Base-by-base conservation (phyloP, 306 rosid genomes). In the Lathyrus oleraceus region DNA sequence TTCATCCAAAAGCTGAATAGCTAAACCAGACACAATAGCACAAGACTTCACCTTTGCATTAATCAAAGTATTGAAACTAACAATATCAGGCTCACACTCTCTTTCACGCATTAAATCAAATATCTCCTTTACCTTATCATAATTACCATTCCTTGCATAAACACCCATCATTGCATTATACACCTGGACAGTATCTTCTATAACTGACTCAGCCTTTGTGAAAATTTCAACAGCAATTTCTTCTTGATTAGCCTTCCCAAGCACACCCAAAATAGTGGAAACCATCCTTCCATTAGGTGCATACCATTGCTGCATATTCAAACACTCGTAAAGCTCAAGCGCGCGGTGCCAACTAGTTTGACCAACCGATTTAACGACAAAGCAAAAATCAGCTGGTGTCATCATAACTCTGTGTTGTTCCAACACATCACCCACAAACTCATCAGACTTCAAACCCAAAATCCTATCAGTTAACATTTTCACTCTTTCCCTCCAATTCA, bases 161-260 rank as follows among this genome's bases (percentile, higher is more conserved):
- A 93, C 96, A 58, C 97, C 96, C 97, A 93, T 93, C 89, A 90
- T 90, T 19, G 97, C 90, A 81, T 93, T 93, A 65, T 87, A 93
- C 27, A 93, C 97, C 65, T 88, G 97, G 32, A 93, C 97, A 3
- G 87, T 85, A 76, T 80, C 85, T 3, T 78, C 94, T 8, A 70
- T 70, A 3, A 17, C 44, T 8, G 88, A 40, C 83, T 88, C 98
- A 0, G 87, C 85, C 38, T 96, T 68, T 0, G 78, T 67, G 71
- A 90, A 93, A 15, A 90, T 87, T 58, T 90, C 98, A 83, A 90
- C 85, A 0, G 98, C 98, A 17, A 93, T 69, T 1, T 76, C 82
- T 62, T 87, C 97, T 60, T 90, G 96, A 71, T 88, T 87, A n/a
- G 94, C 98, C 61, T 90, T 90, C 17, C 98, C 98, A 63, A 93